Base-by-base conservation (phyloP, 495 filamentous ascomycete genomes). In the Cercophora scortea region DNA sequence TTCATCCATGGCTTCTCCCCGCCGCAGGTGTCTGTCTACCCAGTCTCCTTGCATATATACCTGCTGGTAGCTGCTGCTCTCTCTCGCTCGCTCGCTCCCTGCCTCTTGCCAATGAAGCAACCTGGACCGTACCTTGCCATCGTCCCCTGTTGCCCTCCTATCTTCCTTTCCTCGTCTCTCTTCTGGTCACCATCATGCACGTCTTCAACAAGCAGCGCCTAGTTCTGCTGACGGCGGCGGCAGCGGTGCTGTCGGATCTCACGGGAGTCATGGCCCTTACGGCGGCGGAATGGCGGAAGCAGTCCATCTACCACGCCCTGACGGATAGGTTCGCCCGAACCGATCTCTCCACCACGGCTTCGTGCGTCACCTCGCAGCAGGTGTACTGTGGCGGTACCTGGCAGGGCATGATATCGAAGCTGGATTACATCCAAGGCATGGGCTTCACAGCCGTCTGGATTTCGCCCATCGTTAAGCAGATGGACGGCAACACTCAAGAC, bases 401-500 rank as follows among this genome's bases (percentile, higher is more conserved):
- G 73, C 70, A 72, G 51, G 89, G 88, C 6, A 79, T 94, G 47
- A 82, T 84, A 50, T 78, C 85, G 34, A 75, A 83, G 52, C 68
- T 87, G 34, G 83, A 85, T 65, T 75, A 87, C 57, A 87, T 92
- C 61, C 78, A 89, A 59, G 74, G 74, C 50, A 86, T 92, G 82
- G 87, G 89, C 13, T 91, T 92, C 57, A 85, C 84, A 39, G 86
- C 87, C 18, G 81, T 91, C 44, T 92, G 88, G 88, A 93, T 91
- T 49, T 86, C 85, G 0, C 89, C 87, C 0, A 72, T 92, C 11
- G 86, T 85, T 15, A 67, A 72, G 39, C 79, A 89, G 51, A 59
- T 89, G 13, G 62, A 73, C 4, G 68, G 71, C 3, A 65, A 71
- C 10, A 79, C 76, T 10, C 49, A 58, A 0, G 75, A 83, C 51